Base-by-base conservation (phyloP, 73 alveolate species). In the Blepharisma japonicum region DNA sequence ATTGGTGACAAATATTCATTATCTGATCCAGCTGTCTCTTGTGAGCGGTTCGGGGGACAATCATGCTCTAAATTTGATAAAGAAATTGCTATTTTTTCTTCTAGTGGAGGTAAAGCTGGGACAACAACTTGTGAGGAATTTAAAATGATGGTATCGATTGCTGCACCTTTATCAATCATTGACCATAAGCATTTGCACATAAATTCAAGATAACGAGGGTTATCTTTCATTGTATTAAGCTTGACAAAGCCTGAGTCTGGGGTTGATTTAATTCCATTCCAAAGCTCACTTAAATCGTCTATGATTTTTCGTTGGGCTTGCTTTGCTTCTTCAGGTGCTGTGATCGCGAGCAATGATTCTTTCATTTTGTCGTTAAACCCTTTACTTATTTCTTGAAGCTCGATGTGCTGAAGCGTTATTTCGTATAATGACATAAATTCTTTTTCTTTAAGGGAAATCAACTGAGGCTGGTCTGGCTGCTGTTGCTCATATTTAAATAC, bases 151-250 rank as follows among this genome's bases (percentile, higher is more conserved):
- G 46, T 71, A 87, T 76, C 87, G 83, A 74, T 79, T 77, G 74
- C 86, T 53, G 78, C 82, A 50, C 90, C 86, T 68, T 80, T 82
- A 70, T 94, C 96, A 74, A 94, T 61, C 72, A 91, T 86, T 82
- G 92, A 84, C 79, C 92, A 83, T 25, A 94, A 56, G 70, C 91
- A 91, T 89, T 92, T 93, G 81, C 95, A 91, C 72, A 86, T 82
- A 45, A 85, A 84, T 77, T 88, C 91, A 68, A 85, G 32, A 51
- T 79, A 88, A 39, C 77, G 79, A 6, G 92, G 87, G 81, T 89
- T 84, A 32, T 91, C 97, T 76, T 83, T 86, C 48, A 74, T 78
- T 11, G 89, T 80, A 78, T 86, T 81, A 83, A 68, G 85, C 51
- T 77, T 78, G 76, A 71, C 85, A 85, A 81, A 81, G 84, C 81